Evolutionary conservation across 345 rosid genomes (phyloP), one percentile per base, ranked within the genome.

Genomic region (Syzygium aromaticum): DNA sequence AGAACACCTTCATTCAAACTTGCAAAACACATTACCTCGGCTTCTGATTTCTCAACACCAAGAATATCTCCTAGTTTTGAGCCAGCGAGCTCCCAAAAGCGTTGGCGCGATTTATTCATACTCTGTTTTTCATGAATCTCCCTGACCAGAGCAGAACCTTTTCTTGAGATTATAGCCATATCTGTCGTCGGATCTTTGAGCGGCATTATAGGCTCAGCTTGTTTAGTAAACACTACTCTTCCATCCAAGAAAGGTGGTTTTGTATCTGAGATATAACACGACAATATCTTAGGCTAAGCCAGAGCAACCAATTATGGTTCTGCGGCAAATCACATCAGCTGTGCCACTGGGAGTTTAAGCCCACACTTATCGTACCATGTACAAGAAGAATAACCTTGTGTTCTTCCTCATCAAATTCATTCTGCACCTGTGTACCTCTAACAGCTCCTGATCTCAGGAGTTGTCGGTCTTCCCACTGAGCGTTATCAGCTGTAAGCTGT

Each of bases 71-170:
- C 99, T 86, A 98, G 94, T 67, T 94, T 96, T 86, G 99, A 95
- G 88, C 99, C 99, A 3, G 98, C 99, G 89, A 96, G 98, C 95
- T 98, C 99, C 99, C 99, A 98, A 89, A 96, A 98, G 7, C 99
- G 93, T 87, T 95, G 99, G 77, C 99, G 96, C 54, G 99, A 98
- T 89, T 95, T 98, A 86, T 93, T 94, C 96, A 89, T 89, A 87
- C 95, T 98, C 89, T 98, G 99, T 87, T 98, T 98, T 92, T 95
- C 98, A 88, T 91, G 98, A 88, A 95, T 92, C 92, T 98, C 99
- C 94, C 95, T 94, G 27, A 98, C 98, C 90, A 98, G 89, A 87
- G 77, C 83, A 85, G 99, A 98, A 88, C 99, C 99, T 92, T 96
- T 96, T 89, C 98, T 94, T 17, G 99, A 98, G 91, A 98, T 98